Base-by-base conservation (phyloP, 2,329 filamentous ascomycete genomes). In the Aschersonia sp. region DNA sequence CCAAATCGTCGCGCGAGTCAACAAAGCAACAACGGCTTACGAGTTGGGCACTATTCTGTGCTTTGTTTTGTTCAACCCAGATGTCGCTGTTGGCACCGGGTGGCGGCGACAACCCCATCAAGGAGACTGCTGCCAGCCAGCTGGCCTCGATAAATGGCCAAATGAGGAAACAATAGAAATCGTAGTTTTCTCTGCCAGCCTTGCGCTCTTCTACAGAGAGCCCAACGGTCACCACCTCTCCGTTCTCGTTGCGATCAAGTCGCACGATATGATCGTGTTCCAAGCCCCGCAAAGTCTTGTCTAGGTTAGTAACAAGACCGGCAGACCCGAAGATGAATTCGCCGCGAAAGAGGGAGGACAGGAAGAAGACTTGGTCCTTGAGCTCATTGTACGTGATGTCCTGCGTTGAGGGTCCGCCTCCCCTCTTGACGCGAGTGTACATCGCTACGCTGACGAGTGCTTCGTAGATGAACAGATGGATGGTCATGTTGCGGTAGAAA, bases 401-500 rank as follows among this genome's bases (percentile, higher is more conserved):
- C 60, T 97, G 87, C 54, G 84, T 78, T 4, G 81, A 72, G 0
- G 86, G 84, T 0, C 85, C 87, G n/a, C 90, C 90, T 12, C 92
- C 92, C 52, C 81, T 80, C 64, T 98, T 98, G 47, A 97, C 84
- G 43, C 79, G 78, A 0, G 82, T 92, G 63, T 98, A 98, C 73
- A 98, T 82, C 31, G 85, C 85, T 5, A 83, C 87, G 51, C 87
- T 92, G 29, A 97, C 87, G 5, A 98, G 72, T 0, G 90, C 85
- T 61, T 97, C 89, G 2, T 87, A 84, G 49, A 98, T 92, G 63
- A 98, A 98, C 5, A 98, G 76, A 61, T 98, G 92, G 51, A 98
- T 98, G 0, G 90, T 95, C 92, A 97, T 97, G 65, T 98, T 98
- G 46, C 92, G 83, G 66, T 98, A 98, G 65, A 98, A 98, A 0